Evolutionary conservation across 129 eudicot genomes (phyloP).

Genomic region (Pittosporum tobira): DNA sequence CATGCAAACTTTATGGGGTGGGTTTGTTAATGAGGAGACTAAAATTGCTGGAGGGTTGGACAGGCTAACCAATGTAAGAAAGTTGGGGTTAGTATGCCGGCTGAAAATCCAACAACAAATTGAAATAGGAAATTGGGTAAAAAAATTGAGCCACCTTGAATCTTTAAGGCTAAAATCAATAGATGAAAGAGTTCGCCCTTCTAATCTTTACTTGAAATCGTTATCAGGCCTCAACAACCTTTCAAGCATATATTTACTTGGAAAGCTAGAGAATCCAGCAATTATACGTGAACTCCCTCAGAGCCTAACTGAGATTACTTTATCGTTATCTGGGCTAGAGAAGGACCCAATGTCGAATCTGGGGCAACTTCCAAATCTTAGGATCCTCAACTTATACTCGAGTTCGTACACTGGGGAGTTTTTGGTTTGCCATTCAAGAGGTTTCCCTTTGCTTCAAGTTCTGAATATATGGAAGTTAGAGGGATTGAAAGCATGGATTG

Average conservation of each 20-base stretch:
- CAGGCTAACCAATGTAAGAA: constrained; percentile 10
- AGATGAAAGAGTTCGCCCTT: constrained; percentile 4
- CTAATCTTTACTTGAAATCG: constrained; percentile 10
- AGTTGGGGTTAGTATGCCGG: constrained; percentile 12
- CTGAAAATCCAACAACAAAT: neutral
- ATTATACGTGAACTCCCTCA: constrained; percentile 1
- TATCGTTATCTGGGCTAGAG: neutral
- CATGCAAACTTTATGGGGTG: constrained; percentile 19
- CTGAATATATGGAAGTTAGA: constrained; percentile 16
- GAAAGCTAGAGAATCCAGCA: constrained; percentile 9
- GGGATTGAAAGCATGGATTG: constrained; percentile 2
- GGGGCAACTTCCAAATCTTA: constrained; percentile 9
- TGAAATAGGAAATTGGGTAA: constrained; percentile 5
- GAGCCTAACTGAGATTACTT: constrained; percentile 14
- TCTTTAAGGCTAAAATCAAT: constrained; percentile 17
- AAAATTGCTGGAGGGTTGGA: constrained; percentile 1
- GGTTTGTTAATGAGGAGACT: constrained; percentile 13
- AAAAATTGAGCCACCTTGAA: constrained; percentile 9
- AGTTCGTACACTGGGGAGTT: neutral
- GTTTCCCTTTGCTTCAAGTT: constrained; percentile 11
- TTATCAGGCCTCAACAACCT: constrained; percentile 7
- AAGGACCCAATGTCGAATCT: constrained; percentile 5
- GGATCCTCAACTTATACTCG: constrained; percentile 4
- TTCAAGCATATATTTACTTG: constrained; percentile 11
- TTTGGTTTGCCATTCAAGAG: constrained; percentile 7